A percentile compares a stretch with the other conserved stretches of the same genome.
Evolutionary conservation across 306 rosid genomes (phyloP).

Genomic region (Castanea crenata): DNA sequence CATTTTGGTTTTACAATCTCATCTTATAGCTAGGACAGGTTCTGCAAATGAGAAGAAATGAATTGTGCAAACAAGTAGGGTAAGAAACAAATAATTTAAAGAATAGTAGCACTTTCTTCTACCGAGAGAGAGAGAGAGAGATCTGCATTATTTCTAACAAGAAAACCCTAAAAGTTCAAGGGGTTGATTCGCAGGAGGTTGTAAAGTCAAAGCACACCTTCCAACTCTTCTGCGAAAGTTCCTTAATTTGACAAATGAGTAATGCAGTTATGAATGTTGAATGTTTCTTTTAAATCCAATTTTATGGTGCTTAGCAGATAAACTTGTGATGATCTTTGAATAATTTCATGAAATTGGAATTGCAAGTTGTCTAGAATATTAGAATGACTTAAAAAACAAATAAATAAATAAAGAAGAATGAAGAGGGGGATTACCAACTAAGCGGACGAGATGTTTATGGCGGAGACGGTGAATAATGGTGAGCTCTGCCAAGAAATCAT

Average conservation of each 20-base stretch:
- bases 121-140: background rate
- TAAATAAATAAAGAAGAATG: background rate
- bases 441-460: conserved; percentile 48
- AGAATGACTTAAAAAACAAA: background rate
- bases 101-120: too few relatives aligned
- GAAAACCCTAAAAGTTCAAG: background rate
- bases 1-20: too few relatives aligned
- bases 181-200: too few relatives aligned
- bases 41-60: too few relatives aligned
- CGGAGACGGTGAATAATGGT: conserved; percentile 60
- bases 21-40: too few relatives aligned
- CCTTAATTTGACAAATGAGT: background rate
- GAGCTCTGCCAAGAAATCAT: conserved; percentile 55
- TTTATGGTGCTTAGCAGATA: too few relatives aligned
- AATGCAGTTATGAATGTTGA: background rate
- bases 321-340: too few relatives aligned
- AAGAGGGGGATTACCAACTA: conserved; percentile 32
- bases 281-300: background rate
- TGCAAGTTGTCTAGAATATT: background rate
- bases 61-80: too few relatives aligned
- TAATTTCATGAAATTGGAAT: too few relatives aligned
- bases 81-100: too few relatives aligned
- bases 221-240: too few relatives aligned
- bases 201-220: too few relatives aligned
- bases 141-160: background rate